Percentiles rank a stretch among this genome's conserved stretches.
Evolutionary conservation across 2,329 filamentous ascomycete genomes (phyloP).

Genomic region (Phoma herbarum): DNA sequence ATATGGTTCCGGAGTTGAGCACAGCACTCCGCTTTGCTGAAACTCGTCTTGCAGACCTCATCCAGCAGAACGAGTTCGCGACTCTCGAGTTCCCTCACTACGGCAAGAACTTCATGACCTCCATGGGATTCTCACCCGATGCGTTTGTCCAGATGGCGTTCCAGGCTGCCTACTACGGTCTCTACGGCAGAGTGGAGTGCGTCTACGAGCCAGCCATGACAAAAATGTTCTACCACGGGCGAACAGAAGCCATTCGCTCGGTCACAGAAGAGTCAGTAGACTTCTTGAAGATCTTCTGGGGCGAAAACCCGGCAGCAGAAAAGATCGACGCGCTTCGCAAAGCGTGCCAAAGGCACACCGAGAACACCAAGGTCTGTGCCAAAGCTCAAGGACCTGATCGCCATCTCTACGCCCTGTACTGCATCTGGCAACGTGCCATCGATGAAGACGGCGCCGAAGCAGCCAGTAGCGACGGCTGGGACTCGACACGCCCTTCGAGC

Average conservation of each 20-base stretch:
- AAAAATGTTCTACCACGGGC: slow-evolving; percentile 89
- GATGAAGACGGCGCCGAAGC: slow-evolving; percentile 72
- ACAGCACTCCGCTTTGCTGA: slow-evolving; percentile 95
- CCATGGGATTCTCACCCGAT: slow-evolving; percentile 95
- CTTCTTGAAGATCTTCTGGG: slow-evolving; percentile 95
- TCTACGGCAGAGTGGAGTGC: slow-evolving; percentile 93
- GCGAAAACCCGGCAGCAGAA: slow-evolving; percentile 79
- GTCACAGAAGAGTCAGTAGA: slow-evolving; percentile 85
- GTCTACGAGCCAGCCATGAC: slow-evolving; percentile 99
- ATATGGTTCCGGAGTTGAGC: slow-evolving; percentile 90
- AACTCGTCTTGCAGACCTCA: slow-evolving; percentile 89
- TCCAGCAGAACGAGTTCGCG: slow-evolving; percentile 95
- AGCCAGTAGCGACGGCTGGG: slow-evolving; percentile 64
- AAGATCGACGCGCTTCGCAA: slow-evolving; percentile 87
- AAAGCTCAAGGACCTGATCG: slow-evolving; percentile 92
- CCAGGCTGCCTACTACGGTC: slow-evolving; percentile 95
- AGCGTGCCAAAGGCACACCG: slow-evolving; percentile 84
- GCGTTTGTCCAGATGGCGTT: slow-evolving; percentile 99
- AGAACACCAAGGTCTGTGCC: slow-evolving; percentile 81
- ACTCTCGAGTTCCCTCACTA: slow-evolving; percentile 89
- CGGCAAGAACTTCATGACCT: slow-evolving; percentile 97
- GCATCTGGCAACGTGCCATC: slow-evolving; percentile 89
- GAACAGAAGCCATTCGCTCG: slow-evolving; percentile 90
- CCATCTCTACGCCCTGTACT: slow-evolving; percentile 92
- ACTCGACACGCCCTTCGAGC: slow-evolving; percentile 57